phyloP scores from a whole-genome alignment of 2,329 filamentous ascomycete species.

The Monilinia laxa region DNA sequence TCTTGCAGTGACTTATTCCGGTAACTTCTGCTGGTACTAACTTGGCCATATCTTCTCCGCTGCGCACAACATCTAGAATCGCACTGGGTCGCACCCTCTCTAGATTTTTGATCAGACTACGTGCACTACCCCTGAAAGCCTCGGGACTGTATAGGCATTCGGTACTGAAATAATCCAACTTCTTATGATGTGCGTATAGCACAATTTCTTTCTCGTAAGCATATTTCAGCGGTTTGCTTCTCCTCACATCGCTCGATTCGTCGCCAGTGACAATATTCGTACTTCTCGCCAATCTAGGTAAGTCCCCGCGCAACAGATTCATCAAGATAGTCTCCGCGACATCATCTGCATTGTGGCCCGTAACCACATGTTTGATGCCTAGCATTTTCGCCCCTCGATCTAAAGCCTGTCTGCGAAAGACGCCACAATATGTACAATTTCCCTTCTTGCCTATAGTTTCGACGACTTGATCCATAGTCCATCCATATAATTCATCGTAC shows the following conservation, averaged over 20 bases:
- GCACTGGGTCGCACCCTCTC: constrained; percentile 91
- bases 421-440: constrained; percentile 98
- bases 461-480: constrained; percentile 99
- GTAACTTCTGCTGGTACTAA: constrained; percentile 66
- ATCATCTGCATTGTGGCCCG: constrained; percentile 96
- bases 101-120: constrained; percentile 90
- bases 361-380: constrained; percentile 89
- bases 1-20: constrained; percentile 50
- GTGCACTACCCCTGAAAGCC: constrained; percentile 88
- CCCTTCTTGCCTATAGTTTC: constrained; percentile 95
- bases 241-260: constrained; percentile 80
- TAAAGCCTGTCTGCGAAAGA: constrained; percentile 90
- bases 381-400: constrained; percentile 88
- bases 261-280: constrained; percentile 86
- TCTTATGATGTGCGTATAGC: constrained; percentile 94
- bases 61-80: constrained; percentile 90
- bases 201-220: constrained; percentile 99
- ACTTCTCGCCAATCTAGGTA: constrained; percentile 81
- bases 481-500: constrained; percentile 92
- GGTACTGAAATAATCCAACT: constrained; percentile 95
- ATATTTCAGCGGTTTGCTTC: constrained; percentile 96
- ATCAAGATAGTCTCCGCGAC: constrained; percentile 96
- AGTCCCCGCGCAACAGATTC: constrained; percentile 89
- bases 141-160: constrained; percentile 99
- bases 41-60: constrained; percentile 92